phyloP scores from a whole-genome alignment of 495 filamentous ascomycete genomes.

The Penicillium roqueforti region DNA sequence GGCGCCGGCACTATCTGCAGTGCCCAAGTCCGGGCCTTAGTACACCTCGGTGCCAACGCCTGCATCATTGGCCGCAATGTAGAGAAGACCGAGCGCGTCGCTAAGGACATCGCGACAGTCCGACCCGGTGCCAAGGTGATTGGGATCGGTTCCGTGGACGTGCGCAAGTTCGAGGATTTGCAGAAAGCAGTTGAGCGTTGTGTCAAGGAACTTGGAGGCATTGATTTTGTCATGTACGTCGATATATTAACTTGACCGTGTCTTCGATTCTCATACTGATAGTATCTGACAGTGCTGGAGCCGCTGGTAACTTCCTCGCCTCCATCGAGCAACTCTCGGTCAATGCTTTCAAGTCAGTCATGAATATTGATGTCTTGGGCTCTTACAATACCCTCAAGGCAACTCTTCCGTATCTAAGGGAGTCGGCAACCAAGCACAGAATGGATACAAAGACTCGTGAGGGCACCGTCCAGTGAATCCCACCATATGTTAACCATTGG shows the following conservation, averaged over 20 bases:
- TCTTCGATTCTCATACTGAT: conserved; percentile 10
- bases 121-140: conserved; percentile 76
- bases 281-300: conserved; percentile 63
- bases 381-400: conserved; percentile 96
- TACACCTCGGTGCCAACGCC: conserved; percentile 87
- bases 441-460: conserved; percentile 45
- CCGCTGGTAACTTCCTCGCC: conserved; percentile 93
- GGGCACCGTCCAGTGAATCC: conserved; percentile 9
- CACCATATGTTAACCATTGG: background rate
- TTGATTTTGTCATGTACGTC: conserved; percentile 90
- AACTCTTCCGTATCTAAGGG: conserved; percentile 70
- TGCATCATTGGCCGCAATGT: conserved; percentile 89
- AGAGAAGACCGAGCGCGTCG: conserved; percentile 79
- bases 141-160: conserved; percentile 80
- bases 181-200: conserved; percentile 72
- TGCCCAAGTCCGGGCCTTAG: conserved; percentile 84
- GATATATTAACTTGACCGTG: background rate
- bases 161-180: conserved; percentile 66
- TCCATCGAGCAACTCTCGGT: conserved; percentile 73
- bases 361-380: conserved; percentile 93
- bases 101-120: conserved; percentile 74
- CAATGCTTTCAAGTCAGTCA: conserved; percentile 92
- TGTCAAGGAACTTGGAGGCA: conserved; percentile 72
- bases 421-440: conserved; percentile 61
- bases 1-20: conserved; percentile 92